Percentiles rank a stretch among this genome's conserved stretches.
Evolutionary conservation across 371 early-diverging fungal genomes (phyloP).

Genomic region (Syncephalastrum sp.): DNA sequence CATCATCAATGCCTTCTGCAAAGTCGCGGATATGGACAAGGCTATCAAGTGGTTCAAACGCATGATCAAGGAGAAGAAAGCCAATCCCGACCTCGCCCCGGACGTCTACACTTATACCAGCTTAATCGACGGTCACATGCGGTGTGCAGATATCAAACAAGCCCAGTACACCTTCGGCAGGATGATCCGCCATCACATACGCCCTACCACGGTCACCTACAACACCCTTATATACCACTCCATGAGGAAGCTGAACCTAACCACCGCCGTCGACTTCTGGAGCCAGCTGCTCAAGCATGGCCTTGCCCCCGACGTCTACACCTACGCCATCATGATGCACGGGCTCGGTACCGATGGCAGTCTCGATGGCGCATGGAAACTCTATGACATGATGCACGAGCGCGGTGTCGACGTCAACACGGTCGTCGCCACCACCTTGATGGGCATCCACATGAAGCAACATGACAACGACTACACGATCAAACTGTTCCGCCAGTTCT

Average conservation of each 20-base stretch:
- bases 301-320: constrained; percentile 41
- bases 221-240: constrained; percentile 49
- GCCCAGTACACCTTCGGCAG: constrained; percentile 32
- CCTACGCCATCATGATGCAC: constrained; percentile 48
- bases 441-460: constrained; percentile 49
- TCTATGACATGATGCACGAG: constrained; percentile 34
- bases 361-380: constrained; percentile 46
- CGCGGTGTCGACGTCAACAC: constrained; percentile 25
- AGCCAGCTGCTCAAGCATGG: constrained; percentile 36
- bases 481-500: constrained; percentile 36
- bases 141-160: constrained; percentile 28
- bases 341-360: constrained; percentile 32
- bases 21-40: constrained; percentile 29
- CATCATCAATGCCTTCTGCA: constrained; percentile 26
- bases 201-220: constrained; percentile 44
- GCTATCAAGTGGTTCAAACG: constrained; percentile 39
- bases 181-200: constrained; percentile 34
- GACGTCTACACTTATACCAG: constrained; percentile 44
- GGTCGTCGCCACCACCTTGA: constrained; percentile 38
- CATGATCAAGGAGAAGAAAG: constrained; percentile 22
- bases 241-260: constrained; percentile 33
- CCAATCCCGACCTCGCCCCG: constrained; percentile 12
- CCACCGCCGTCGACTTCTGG: constrained; percentile 43
- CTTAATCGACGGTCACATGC: constrained; percentile 51
- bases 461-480: constrained; percentile 40